Conservation (phyloP, 805 yeast genomes). For the Cyberlindnera mycetangii region DNA sequence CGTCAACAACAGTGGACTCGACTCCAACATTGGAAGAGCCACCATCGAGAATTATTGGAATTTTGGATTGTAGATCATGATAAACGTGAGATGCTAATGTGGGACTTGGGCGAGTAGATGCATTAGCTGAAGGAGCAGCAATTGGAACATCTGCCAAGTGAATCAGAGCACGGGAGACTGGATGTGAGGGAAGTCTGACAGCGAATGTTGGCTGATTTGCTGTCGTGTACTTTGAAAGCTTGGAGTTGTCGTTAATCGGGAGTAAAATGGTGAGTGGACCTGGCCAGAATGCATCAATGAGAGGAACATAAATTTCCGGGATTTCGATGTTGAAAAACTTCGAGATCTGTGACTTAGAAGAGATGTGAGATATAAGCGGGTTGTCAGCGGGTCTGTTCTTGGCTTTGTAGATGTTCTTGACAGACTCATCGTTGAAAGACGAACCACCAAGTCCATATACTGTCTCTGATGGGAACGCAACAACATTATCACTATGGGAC, state of each 20-base stretch:
- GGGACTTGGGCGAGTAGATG: slow-evolving; percentile 93
- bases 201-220: slow-evolving; percentile 90
- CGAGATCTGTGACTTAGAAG: slow-evolving; percentile 70
- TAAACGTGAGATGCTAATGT: slow-evolving; percentile 84
- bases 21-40: slow-evolving; percentile 87
- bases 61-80: slow-evolving; percentile 73
- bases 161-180: slow-evolving; percentile 87
- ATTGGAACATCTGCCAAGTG: slow-evolving; percentile 81
- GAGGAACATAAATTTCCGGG: slow-evolving; percentile 63
- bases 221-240: slow-evolving; percentile 73
- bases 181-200: slow-evolving; percentile 82
- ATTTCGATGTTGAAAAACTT: slow-evolving; percentile 52
- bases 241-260: slow-evolving; percentile 48
- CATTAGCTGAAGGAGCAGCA: slow-evolving; percentile 98
- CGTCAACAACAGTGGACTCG: slow-evolving; percentile 93
- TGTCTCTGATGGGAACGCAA: slow-evolving; percentile 96
- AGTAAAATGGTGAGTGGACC: slow-evolving; percentile 89
- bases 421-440: slow-evolving; percentile 70
- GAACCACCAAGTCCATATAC: slow-evolving; percentile 96
- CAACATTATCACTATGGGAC: slow-evolving; percentile 50
- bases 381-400: slow-evolving; percentile 95
- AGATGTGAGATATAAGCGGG: slow-evolving; percentile 87
- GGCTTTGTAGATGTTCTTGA: slow-evolving; percentile 74
- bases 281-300: slow-evolving; percentile 83
- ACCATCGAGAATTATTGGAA: slow-evolving; percentile 87